Evolutionary conservation across 768 basidiomycete species (phyloP).

Genomic region (Strobilomyces dryophilus): DNA sequence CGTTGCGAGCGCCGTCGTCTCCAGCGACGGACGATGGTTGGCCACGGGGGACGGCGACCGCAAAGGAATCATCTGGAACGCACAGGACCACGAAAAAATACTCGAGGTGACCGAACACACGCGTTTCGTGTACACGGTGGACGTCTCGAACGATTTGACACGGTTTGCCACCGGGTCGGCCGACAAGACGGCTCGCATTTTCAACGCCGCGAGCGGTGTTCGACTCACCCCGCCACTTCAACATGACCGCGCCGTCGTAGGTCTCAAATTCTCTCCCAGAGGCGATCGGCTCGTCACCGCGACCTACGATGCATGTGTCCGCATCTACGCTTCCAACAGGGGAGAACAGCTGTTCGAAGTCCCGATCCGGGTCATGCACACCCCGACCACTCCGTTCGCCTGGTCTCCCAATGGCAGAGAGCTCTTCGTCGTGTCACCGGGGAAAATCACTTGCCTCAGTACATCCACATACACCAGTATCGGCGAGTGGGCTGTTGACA

Average conservation of each 20-base stretch:
- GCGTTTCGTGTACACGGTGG: not conserved
- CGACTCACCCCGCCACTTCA: not conserved
- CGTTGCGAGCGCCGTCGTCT: not conserved
- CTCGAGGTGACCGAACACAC: not conserved
- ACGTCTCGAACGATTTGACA: not conserved
- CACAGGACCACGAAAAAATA: not conserved
- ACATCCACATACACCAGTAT: not conserved
- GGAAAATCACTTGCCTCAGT: not conserved
- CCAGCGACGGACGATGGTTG: not conserved
- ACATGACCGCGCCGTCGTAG: slow-evolving; percentile 1
- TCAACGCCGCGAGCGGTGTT: not conserved
- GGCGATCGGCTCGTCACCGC: not conserved
- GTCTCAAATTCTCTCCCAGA: not conserved
- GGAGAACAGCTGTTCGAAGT: not conserved
- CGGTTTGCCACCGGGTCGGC: not conserved
- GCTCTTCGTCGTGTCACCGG: not conserved
- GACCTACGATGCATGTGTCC: not conserved
- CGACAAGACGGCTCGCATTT: not conserved
- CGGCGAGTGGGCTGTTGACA: not conserved
- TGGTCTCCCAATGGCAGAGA: not conserved
- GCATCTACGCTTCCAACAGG: not conserved
- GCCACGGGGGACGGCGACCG: not conserved
- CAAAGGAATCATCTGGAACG: not conserved
- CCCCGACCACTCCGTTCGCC: not conserved
- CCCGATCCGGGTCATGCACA: not conserved